Base-by-base conservation (phyloP, 2,329 filamentous ascomycete species). In the Hypocreales sp. region DNA sequence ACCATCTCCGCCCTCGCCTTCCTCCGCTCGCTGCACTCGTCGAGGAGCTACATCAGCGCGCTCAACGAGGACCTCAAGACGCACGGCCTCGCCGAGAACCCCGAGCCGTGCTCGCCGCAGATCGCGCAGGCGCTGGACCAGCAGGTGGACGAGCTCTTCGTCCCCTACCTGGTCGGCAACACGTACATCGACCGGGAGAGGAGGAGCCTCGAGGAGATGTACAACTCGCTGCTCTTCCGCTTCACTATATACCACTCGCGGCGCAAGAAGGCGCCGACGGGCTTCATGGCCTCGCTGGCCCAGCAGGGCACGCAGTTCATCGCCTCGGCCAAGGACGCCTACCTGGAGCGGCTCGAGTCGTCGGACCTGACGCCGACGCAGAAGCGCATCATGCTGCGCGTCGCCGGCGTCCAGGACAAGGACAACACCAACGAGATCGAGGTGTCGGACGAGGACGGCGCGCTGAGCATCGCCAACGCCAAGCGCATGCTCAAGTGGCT, bases 401-500 rank as follows among this genome's bases (percentile, higher is more conserved):
- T 98, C 34, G 90, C 87, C 34, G 84, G 86, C 12, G 58, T 95
- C 27, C 76, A 86, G 36, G 72, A 80, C 26, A 72, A 68, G 36
- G 73, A 72, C 30, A 76, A 78, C 43, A 80, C 82, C 50, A 78
- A 79, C 39, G 86, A 93, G 28, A 83, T 92, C 31, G 86, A 92
- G 46, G 79, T 95, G 18, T 76, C 78, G 0, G 90, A 95, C 33
- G 75, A 87, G 45, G 87, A 98, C 44, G 90, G 90, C 19, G 64
- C 73, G 31, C 60, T 95, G 15, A 87, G 76, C 39, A 62, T 92
- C 5, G 63, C 72, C n/a, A 84, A 80, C 48, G 82, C 86, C n/a
- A 95, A 95, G 56, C 72, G 90, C 31, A 98, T 98, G 86, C 67
- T 98, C 33, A 92, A 82, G 47, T 98, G 90, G 90, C 61, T 98